Evolutionary conservation across 116 monocot species (phyloP), one percentile per base, ranked within the genome.

Genomic region (Cymodocea nodosa): DNA sequence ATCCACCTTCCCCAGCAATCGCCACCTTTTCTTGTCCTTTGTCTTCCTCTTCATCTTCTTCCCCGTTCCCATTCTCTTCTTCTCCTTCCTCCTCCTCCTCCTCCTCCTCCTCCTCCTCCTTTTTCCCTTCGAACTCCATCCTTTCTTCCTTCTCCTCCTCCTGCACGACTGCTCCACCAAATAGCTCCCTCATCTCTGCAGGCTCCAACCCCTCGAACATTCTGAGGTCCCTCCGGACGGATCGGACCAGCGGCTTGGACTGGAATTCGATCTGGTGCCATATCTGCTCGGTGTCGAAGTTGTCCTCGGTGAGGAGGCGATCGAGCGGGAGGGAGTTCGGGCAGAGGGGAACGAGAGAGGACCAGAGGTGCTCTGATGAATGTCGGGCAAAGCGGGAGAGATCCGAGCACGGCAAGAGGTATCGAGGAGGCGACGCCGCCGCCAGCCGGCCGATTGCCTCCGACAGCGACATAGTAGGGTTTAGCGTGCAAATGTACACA

Each of bases 251-350:
- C 11, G 84, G 81, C 19, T 68, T 73, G 51, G 74, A 76, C 25
- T 86, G 58, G 51, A 84, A 70, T n/a, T 94, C 86, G 60, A 94
- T 80, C 82, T 94, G 93, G 39, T 71, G 70, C 94, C 94, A 90
- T 61, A 94, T 87, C 80, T 90, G 90, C 82, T 89, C 95, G 9
- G 85, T 85, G 53, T 90, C 95, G 59, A 90, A 97, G 44, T 23
- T 65, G 5, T 83, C 85, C 34, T 72, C 83, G 22, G 58, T 71
- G 57, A 90, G 70, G 50, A 95, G 84, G 15, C 50, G 65, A 16
- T 81, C 81, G 23, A 95, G 37, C 2, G 87, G 81, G 12, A 81
- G 71, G 6, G 78, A n/a, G 50, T 78, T 74, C 9, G 79, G 77
- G 25, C 70, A 80, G 37, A 60, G 75, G 23, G 90, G 75, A 15